Percentiles rank a stretch among this genome's conserved stretches.
Conservation (phyloP, 1,139 yeast genomes). For the Debaryomycetaceae sp. region DNA sequence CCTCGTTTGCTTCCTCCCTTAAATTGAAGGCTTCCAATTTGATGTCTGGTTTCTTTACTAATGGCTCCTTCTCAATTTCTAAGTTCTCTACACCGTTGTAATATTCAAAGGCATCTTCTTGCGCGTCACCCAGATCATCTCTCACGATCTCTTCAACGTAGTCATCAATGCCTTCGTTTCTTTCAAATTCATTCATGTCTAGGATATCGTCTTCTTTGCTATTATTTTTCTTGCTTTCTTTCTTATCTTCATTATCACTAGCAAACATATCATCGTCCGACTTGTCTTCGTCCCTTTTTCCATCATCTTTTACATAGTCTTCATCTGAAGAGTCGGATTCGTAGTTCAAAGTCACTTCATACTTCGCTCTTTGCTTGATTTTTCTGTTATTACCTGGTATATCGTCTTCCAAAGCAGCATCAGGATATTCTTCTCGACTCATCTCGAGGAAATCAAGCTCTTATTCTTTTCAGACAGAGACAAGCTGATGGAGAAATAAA, state of each 20-base stretch:
- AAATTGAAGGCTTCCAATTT: conserved; percentile 63
- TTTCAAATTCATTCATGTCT: conserved; percentile 31
- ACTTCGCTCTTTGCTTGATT: conserved; percentile 17
- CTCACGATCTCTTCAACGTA: conserved; percentile 10
- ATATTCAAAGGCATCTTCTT: conserved; percentile 11
- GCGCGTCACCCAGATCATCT: conserved; percentile 5
- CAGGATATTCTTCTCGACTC: conserved; percentile 12
- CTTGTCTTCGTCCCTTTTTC: conserved; percentile 12
- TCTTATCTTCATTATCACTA: conserved; percentile 19
- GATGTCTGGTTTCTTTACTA: conserved; percentile 10
- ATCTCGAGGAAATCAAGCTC: background rate
- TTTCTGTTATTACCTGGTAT: conserved; percentile 23
- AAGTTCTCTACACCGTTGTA: conserved; percentile 14
- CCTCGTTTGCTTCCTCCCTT: conserved; percentile 55
- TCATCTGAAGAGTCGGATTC: conserved; percentile 33
- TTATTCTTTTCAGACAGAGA: background rate
- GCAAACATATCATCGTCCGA: conserved; percentile 42
- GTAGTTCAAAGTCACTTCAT: conserved; percentile 24
- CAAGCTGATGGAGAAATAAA: background rate
- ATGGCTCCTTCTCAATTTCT: conserved; percentile 4
- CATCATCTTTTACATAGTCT: conserved; percentile 9
- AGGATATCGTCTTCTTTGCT: conserved; percentile 15
- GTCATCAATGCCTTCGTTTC: conserved; percentile 13
- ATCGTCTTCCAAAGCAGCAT: conserved; percentile 18
- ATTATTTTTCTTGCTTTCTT: conserved; percentile 1